These are phyloP conservation scores for Astragalus glycyphyllos DNA, from an alignment of 306 rosid genomes.

Conservation along the genomic window DNA sequence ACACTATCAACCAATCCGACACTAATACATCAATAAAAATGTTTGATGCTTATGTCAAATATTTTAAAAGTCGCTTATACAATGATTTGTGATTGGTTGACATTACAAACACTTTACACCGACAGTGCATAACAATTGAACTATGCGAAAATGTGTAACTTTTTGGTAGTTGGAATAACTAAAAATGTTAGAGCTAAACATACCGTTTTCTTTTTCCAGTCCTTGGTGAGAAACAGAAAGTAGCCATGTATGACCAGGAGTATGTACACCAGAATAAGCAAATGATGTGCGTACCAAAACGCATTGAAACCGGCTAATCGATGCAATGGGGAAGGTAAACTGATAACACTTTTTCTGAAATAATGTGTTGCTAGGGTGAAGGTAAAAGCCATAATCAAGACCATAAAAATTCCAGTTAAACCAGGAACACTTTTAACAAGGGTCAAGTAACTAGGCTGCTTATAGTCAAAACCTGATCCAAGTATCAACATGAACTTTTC, in stretches of 20 bases:
- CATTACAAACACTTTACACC: too few species aligned
- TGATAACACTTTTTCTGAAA: constrained; percentile 64
- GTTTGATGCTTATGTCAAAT: too few species aligned
- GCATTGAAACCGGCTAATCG: constrained; percentile 82
- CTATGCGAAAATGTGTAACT: constrained; percentile 1
- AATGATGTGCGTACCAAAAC: constrained; percentile 96
- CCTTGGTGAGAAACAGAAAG: constrained; percentile 61
- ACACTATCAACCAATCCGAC: too few species aligned
- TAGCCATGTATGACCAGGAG: constrained; percentile 76
- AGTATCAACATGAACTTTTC: constrained; percentile 51
- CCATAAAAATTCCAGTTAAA: constrained; percentile 68
- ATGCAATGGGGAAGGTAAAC: constrained; percentile 64
- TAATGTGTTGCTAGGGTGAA: constrained; percentile 80
- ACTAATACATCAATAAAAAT: too few species aligned
- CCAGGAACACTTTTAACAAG: constrained; percentile 58
- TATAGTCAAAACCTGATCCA: constrained; percentile 56
- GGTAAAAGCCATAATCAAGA: constrained; percentile 67
- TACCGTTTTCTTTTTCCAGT: constrained; percentile 79
- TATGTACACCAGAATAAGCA: constrained; percentile 67
- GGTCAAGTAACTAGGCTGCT: constrained; percentile 58
- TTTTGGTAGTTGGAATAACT: background rate
- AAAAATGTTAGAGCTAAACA: constrained; percentile 24
- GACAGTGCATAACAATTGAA: too few species aligned
- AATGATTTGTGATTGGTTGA: too few species aligned
- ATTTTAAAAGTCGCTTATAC: too few species aligned